Conservation (phyloP, 805 yeast genomes). For the Starmera pachycereana region DNA sequence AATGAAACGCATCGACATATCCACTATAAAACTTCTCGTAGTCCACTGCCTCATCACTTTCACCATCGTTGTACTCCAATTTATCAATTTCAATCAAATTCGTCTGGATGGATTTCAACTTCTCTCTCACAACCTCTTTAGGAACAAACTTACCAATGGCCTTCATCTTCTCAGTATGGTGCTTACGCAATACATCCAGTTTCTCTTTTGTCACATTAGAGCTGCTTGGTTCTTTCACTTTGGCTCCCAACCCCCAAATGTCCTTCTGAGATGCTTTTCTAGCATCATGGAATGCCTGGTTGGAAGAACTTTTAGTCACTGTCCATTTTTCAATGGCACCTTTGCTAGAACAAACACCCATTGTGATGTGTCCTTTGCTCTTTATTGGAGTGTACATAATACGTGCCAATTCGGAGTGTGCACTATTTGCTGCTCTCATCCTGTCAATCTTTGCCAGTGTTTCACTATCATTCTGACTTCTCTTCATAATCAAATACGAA, state of each 20-base stretch:
- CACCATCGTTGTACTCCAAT: too few relatives aligned
- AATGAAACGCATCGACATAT: too few relatives aligned
- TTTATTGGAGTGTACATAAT: conserved; percentile 63
- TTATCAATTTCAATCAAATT: too few relatives aligned
- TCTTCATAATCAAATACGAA: conserved; percentile 63
- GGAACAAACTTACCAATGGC: too few relatives aligned
- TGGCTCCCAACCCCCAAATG: conserved; percentile 70
- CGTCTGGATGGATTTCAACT: too few relatives aligned
- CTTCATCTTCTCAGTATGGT: too few relatives aligned
- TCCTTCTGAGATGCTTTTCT: conserved; percentile 81
- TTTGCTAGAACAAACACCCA: conserved; percentile 69
- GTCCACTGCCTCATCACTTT: too few relatives aligned
- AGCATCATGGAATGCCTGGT: conserved; percentile 79
- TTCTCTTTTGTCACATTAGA: too few relatives aligned
- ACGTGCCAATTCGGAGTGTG: conserved; percentile 50
- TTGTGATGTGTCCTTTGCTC: conserved; percentile 70
- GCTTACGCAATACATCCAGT: too few relatives aligned
- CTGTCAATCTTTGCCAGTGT: conserved; percentile 31
- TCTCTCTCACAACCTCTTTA: too few relatives aligned
- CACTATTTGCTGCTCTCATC: conserved; percentile 24
- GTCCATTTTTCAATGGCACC: conserved; percentile 85
- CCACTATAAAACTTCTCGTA: too few relatives aligned
- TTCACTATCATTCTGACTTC: conserved; percentile 36
- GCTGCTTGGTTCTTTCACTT: conserved; percentile 25
- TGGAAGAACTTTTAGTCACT: conserved; percentile 67